Evolutionary conservation across 257 asterid species (phyloP).

Genomic region (Petrea volubilis): DNA sequence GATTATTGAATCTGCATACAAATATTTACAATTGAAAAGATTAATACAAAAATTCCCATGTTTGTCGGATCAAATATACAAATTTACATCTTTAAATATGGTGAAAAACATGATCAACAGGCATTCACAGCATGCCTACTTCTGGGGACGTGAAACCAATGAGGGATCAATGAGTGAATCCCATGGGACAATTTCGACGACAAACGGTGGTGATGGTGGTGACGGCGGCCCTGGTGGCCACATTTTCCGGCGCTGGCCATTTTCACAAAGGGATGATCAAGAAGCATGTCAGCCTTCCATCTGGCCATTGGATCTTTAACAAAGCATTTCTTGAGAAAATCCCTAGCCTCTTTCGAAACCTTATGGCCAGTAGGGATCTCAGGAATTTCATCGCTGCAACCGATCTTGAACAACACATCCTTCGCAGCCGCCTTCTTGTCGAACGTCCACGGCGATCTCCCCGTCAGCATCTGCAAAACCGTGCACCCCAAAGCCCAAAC

Average conservation of each 20-base stretch:
- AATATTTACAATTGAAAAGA: no score
- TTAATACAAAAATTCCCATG: no score
- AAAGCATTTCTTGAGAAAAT: slow-evolving; percentile 13
- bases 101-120: background rate
- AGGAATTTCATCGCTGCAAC: slow-evolving; percentile 13
- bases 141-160: background rate
- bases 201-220: background rate
- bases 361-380: background rate
- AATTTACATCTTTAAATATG: no score
- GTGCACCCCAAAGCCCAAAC: slow-evolving; percentile 32
- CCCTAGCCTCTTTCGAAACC: slow-evolving; percentile 20
- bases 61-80: no score
- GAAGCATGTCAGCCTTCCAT: slow-evolving; percentile 13
- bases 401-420: slow-evolving; percentile 24
- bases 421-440: background rate
- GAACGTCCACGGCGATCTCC: slow-evolving; percentile 18
- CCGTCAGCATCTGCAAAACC: slow-evolving; percentile 19
- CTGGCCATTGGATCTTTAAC: slow-evolving; percentile 24
- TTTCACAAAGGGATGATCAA: slow-evolving; percentile 20
- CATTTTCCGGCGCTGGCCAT: background rate
- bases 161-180: background rate
- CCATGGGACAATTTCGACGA: background rate
- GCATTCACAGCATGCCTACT: background rate
- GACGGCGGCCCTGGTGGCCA: background rate
- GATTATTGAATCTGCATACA: no score